Evolutionary conservation across 2,329 filamentous ascomycete genomes (phyloP), one percentile per base, ranked within the genome.

Genomic region (Taxawa tesnikishii): DNA sequence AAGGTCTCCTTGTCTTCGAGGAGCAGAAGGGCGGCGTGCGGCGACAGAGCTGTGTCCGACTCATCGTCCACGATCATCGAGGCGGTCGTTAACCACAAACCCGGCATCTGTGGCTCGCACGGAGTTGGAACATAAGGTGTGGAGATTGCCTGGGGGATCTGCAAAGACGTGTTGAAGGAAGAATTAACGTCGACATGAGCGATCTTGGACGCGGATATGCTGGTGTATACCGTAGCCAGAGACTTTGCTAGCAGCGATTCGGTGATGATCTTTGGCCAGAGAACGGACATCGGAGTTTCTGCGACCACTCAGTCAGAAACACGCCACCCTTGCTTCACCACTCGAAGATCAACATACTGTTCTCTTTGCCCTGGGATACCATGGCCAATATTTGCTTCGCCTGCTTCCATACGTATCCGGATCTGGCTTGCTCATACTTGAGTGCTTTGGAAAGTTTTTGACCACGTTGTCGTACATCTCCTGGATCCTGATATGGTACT

Each of bases 371-470:
- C 48, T 83, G 83, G 41, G 92, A 80, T 51, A 90, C 92, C 45
- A 90, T 65, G 19, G 73, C 65, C 17, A 90, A 63, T 29, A 96
- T 88, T 37, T 73, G 73, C 54, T 90, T 85, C 3, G 83, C 83
- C 51, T 98, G 84, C 47, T 79, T 81, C 75, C 83, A 90, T 4
- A 98, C 81, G 53, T 94, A 96, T 44, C 87, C 80, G 35, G 77
- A 81, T 38, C 82, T 79, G 43, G 87, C 80, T 58, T 98, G 88
- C 51, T 87, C 87, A 57, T 88, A 90, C 51, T 90, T 92, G 50
- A 94, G 73, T 3, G 83, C 83, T 60, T 88, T 93, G 50, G 85
- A 87, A 46, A 94, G 78, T 56, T 92, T 92, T 87, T 90, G 41
- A 87, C 79, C 24, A 96, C 79, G 52, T 94, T 82, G 33, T 82